Evolutionary conservation across 2,329 filamentous ascomycete species (phyloP), one percentile per base, ranked within the genome.

Genomic region (Ophiobolus disseminans): DNA sequence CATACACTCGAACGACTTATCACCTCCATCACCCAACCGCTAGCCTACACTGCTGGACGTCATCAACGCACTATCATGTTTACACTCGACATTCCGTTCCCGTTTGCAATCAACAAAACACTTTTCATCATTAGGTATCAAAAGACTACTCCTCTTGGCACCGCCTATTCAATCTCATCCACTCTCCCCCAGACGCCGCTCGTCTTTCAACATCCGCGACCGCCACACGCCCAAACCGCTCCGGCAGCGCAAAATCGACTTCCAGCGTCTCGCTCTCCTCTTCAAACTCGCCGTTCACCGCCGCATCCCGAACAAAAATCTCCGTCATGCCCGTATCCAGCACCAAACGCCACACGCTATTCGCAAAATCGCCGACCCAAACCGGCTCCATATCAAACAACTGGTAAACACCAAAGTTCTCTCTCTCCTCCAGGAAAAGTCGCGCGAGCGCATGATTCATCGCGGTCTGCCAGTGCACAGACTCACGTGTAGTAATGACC

Each of bases 271-370:
- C 23, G 20, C 3, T 28, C 38, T 21, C 36, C 48, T 45, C 31
- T n/a, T 44, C 30, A 4, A 35, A 50, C 9, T 16, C 13, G 22
- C 55, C 41, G n/a, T n/a, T n/a, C n/a, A n/a, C n/a, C 4, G 20
- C 16, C 7, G 25, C 34, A 10, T 25, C 21, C 9, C 48, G 36
- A 4, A 47, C 38, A 19, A 45, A 34, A 7, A 53, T 25, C 6
- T 40, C 43, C 3, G 37, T 40, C 13, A 48, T 21, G 1, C 46
- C 53, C 2, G 54, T 45, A 13, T 60, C 50, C 4, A 65, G 34
- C 25, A 58, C 45, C 11, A 65, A 28, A 3, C 50, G 21, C 55
- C 55, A 63, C 6, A 37, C 34, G 4, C 54, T 57, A 16, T 36
- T 37, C 0, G 14, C 37, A 10, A 16, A 28, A 21, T 54, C 21